phyloP scores from a whole-genome alignment of 2,329 filamentous ascomycete genomes.

The Diplodia mutila region DNA sequence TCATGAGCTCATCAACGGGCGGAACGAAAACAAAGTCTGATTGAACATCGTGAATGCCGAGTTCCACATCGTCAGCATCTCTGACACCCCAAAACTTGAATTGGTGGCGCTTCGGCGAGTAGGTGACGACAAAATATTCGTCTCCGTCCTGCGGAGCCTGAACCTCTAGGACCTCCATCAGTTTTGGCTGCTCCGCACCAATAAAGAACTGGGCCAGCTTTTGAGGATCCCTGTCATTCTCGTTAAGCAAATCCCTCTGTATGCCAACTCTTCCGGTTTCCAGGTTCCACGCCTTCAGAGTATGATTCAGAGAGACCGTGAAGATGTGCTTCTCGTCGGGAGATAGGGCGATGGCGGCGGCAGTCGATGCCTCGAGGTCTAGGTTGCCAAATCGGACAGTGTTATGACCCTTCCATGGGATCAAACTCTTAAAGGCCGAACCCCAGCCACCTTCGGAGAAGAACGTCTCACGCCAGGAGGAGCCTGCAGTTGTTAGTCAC shows the following conservation, averaged over 20 bases:
- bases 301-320: constrained; percentile 87
- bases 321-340: constrained; percentile 63
- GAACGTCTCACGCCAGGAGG: constrained; percentile 70
- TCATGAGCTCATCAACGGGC: constrained; percentile 56
- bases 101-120: constrained; percentile 84
- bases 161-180: constrained; percentile 72
- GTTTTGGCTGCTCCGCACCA: constrained; percentile 75
- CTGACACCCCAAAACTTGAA: constrained; percentile 92
- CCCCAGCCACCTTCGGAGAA: constrained; percentile 76
- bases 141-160: constrained; percentile 53
- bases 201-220: constrained; percentile 75
- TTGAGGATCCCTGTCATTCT: constrained; percentile 60
- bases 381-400: constrained; percentile 68
- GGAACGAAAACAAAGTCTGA: constrained; percentile 67
- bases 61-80: constrained; percentile 59
- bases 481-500: constrained; percentile 43
- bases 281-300: constrained; percentile 86
- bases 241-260: constrained; percentile 76
- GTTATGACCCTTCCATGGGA: constrained; percentile 65
- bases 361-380: constrained; percentile 63
- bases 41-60: constrained; percentile 74
- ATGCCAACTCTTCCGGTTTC: constrained; percentile 76
- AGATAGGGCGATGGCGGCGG: constrained; percentile 60
- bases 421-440: constrained; percentile 58
- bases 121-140: constrained; percentile 72